Base-by-base conservation (phyloP, 176 grass and related monocot species). In the Tillandsia fasciculata region DNA sequence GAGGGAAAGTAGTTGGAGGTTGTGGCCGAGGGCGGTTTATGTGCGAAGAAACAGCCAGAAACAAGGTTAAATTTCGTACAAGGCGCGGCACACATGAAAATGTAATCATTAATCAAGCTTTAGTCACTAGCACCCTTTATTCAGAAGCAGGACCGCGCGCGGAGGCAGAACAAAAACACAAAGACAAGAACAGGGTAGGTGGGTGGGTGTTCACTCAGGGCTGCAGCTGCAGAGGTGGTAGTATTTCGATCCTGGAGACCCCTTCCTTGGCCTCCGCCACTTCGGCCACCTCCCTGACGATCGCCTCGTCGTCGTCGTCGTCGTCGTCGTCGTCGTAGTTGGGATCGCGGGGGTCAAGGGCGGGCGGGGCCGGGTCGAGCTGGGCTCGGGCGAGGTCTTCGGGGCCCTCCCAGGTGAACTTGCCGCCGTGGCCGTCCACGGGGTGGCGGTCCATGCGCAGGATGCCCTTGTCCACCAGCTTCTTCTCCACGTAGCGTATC, bases 341-440 rank as follows among this genome's bases (percentile, higher is more conserved):
- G 68, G 93, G 93, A 24, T 96, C 88, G 15, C 82, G 70, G 53
- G 64, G 83, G 71, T 97, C 93, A 23, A 96, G 42, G 48, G 89
- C 89, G 1, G 81, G 50, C 0, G 84, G 93, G 8, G 77, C 58
- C 0, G 86, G 89, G 11, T 90, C 84, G 12, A 92, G 66, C 75
- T 92, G 50, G 49, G 17, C 79, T 2, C 77, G 59, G 17, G 79
- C 72, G 13, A 52, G 9, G 0, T 80, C 79, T 0, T 71, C 81
- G 2, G 88, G 89, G 0, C 93, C 93, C 29, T 97, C 93, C 89
- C 93, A 97, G 27, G 93, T 97, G 84, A 67, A 97, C 89, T 87
- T 90, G 12, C 89, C 86, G 50, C 86, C 93, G 23, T 76, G 93
- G 9, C 89, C 93, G n/a, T 90, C 85, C 5, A 71, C 79, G 12